phyloP scores from a whole-genome alignment of 1,139 yeast genomes.

The Ogataea hybrid region DNA sequence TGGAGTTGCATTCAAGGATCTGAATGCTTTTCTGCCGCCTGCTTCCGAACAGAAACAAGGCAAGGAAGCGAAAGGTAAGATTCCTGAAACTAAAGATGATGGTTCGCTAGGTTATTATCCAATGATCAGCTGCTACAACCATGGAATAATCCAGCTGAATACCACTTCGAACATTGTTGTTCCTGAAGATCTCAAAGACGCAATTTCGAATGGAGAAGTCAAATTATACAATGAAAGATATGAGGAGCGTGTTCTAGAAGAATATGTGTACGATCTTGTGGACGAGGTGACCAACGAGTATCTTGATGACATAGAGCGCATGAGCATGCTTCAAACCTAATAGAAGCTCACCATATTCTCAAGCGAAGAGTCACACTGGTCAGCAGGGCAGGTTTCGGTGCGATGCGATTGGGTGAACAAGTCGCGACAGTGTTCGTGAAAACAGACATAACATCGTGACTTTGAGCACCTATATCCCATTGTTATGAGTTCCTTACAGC shows the following conservation, averaged over 20 bases:
- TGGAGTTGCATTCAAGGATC: slow-evolving; percentile 64
- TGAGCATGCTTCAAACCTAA: slow-evolving; percentile 2
- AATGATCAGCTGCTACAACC: slow-evolving; percentile 76
- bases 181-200: slow-evolving; percentile 38
- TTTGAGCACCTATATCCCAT: slow-evolving; percentile 45
- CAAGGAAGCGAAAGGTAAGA: slow-evolving; percentile 37
- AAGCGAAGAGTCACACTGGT: slow-evolving; percentile 23
- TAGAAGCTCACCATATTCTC: slow-evolving; percentile 18
- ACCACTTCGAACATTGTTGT: slow-evolving; percentile 63
- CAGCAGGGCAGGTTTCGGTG: slow-evolving; percentile 29
- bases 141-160: slow-evolving; percentile 71
- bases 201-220: slow-evolving; percentile 31
- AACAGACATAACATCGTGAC: slow-evolving; percentile 37
- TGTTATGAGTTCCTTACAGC: slow-evolving; percentile 58
- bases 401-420: slow-evolving; percentile 34
- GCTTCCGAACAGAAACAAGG: slow-evolving; percentile 48
- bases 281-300: slow-evolving; percentile 81
- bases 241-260: slow-evolving; percentile 73
- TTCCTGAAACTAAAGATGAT: slow-evolving; percentile 50
- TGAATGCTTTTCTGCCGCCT: slow-evolving; percentile 81
- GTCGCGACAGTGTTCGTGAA: slow-evolving; percentile 49
- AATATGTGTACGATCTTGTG: slow-evolving; percentile 74
- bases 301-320: slow-evolving; percentile 38
- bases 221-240: slow-evolving; percentile 61
- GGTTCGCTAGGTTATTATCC: slow-evolving; percentile 91